Evolutionary conservation across 2,329 filamentous ascomycete species (phyloP).

Genomic region (Beauveria sp.): DNA sequence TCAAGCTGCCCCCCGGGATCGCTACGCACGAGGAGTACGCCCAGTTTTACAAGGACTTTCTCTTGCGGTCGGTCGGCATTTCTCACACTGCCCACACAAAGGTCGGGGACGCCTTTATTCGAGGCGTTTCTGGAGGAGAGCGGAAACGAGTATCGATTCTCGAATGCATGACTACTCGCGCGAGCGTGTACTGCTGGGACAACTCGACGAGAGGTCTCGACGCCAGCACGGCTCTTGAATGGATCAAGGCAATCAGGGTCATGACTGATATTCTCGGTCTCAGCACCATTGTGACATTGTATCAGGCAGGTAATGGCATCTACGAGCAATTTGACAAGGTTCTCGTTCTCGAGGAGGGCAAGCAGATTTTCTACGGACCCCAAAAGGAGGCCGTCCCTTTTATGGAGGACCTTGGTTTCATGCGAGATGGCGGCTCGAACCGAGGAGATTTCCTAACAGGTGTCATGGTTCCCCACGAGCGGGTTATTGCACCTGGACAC

Average conservation of each 20-base stretch:
- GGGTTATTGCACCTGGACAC: no score
- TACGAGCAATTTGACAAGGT: conserved; percentile 79
- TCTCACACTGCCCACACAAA: neutral
- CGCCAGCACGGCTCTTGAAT: conserved; percentile 60
- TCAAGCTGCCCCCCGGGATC: conserved; percentile 53
- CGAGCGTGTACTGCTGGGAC: conserved; percentile 67
- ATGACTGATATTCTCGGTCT: conserved; percentile 79
- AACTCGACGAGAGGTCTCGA: conserved; percentile 65
- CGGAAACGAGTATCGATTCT: neutral
- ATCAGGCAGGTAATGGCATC: conserved; percentile 78
- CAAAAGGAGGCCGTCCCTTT: neutral
- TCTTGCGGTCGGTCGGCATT: conserved; percentile 75
- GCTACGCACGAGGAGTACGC: no score
- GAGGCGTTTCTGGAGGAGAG: neutral
- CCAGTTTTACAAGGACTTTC: conserved; percentile 35
- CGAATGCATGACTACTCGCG: conserved; percentile 56
- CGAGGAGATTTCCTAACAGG: no score
- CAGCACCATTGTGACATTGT: conserved; percentile 78
- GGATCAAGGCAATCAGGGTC: conserved; percentile 62
- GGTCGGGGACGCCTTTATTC: neutral
- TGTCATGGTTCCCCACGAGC: no score
- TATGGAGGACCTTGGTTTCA: conserved; percentile 55
- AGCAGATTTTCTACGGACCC: neutral
- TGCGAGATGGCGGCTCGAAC: conserved; percentile 22
- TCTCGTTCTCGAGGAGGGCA: conserved; percentile 27